These are phyloP conservation scores for Lentinula raphanica DNA, from an alignment of 768 basidiomycete genomes.

Conservation along the genomic window DNA sequence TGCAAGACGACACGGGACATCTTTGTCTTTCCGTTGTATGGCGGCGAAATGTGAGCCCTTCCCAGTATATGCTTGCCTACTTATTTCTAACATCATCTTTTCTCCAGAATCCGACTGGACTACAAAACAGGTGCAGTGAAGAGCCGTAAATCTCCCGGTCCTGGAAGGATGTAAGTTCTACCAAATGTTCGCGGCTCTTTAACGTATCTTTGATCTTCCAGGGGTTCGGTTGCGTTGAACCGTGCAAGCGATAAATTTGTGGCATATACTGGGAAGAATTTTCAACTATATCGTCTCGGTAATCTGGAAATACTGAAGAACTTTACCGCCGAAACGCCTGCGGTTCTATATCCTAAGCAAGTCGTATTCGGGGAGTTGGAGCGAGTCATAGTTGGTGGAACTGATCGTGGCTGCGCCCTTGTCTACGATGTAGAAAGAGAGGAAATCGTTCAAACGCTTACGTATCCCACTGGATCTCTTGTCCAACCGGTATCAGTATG, in stretches of 20 bases:
- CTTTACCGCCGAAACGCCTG: background rate
- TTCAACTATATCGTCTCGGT: background rate
- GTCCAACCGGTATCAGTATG: background rate
- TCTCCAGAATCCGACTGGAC: background rate
- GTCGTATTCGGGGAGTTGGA: background rate
- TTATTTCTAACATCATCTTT: background rate
- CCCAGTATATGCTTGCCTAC: too few species aligned
- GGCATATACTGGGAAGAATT: background rate
- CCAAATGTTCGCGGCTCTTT: too few species aligned
- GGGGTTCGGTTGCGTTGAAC: background rate
- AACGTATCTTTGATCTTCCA: background rate
- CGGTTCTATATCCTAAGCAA: background rate
- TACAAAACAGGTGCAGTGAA: background rate
- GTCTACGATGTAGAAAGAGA: background rate
- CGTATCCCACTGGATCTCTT: background rate
- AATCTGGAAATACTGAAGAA: background rate
- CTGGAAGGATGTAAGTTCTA: background rate
- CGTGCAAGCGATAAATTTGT: background rate
- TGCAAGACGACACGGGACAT: background rate
- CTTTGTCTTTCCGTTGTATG: background rate
- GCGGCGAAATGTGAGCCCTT: background rate
- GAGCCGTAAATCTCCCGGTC: background rate
- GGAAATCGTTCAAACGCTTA: background rate
- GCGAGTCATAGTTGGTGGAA: background rate
- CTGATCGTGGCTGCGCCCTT: background rate